phyloP scores from a whole-genome alignment of 2,329 filamentous ascomycete species.

The Xylariaceae sp. region DNA sequence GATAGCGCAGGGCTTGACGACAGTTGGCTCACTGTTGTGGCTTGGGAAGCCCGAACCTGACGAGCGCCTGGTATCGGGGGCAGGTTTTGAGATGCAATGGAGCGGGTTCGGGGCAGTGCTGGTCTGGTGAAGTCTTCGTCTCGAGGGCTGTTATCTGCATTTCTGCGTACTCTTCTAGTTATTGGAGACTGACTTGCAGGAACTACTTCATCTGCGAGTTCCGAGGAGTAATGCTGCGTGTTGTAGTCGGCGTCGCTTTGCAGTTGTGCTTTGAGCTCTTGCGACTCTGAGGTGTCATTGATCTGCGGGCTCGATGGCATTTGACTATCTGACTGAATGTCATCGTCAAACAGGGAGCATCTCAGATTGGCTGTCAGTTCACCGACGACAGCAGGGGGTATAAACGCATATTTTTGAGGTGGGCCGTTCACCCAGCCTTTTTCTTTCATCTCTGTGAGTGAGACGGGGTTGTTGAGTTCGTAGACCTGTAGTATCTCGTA shows the following conservation, averaged over 20 bases:
- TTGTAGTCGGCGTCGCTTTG: conserved; percentile 42
- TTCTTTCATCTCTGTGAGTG: conserved; percentile 47
- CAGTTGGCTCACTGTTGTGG: conserved; percentile 38
- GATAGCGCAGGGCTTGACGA: conserved; percentile 31
- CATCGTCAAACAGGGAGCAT: conserved; percentile 43
- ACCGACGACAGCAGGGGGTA: conserved; percentile 55
- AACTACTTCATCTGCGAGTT: conserved; percentile 25
- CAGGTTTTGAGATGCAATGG: conserved; percentile 15
- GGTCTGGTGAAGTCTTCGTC: conserved; percentile 18
- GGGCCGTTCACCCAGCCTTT: conserved; percentile 51
- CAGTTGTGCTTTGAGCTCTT: conserved; percentile 51
- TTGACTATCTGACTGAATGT: conserved; percentile 19
- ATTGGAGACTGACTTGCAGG: conserved; percentile 30
- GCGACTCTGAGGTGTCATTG: conserved; percentile 38
- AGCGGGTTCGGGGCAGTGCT: conserved; percentile 13
- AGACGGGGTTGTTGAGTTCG: conserved; percentile 57
- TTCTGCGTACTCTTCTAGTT: conserved; percentile 2
- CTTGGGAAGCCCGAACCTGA: conserved; percentile 38
- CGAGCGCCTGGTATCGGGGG: conserved; percentile 5
- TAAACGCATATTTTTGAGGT: conserved; percentile 49
- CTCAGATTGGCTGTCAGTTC: conserved; percentile 56
- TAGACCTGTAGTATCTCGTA: conserved; percentile 57
- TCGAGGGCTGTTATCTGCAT: not conserved
- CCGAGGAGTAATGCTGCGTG: conserved; percentile 30
- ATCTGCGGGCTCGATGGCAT: not conserved